A percentile compares a stretch with the other conserved stretches of the same genome.
Evolutionary conservation across 1,284 basidiomycete genomes (phyloP).

Genomic region (Ganoderma lucidum): DNA sequence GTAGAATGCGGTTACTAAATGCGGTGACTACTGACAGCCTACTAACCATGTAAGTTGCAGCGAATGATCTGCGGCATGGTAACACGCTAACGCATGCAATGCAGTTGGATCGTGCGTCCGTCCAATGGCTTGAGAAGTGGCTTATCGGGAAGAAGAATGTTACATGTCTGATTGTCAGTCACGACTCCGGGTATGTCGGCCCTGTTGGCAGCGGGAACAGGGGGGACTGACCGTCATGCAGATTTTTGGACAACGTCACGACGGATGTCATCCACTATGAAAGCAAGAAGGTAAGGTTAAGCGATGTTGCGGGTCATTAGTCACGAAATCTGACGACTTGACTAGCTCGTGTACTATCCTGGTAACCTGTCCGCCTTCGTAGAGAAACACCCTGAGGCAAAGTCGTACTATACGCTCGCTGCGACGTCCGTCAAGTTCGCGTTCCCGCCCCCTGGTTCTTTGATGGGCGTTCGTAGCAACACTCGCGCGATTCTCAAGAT

Average conservation of each 20-base stretch:
- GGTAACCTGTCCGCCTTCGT: conserved; percentile 96
- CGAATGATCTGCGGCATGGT: conserved; percentile 14
- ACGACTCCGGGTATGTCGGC: conserved; percentile 88
- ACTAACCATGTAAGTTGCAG: conserved; percentile 84
- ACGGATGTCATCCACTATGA: conserved; percentile 99
- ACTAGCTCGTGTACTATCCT: conserved; percentile 90
- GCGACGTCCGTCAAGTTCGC: conserved; percentile 96
- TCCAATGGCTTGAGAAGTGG: conserved; percentile 95
- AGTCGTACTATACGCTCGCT: conserved; percentile 96
- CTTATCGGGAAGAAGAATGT: conserved; percentile 82
- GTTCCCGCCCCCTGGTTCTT: conserved; percentile 95
- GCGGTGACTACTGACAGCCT: conserved; percentile 59
- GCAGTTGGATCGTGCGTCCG: conserved; percentile 88
- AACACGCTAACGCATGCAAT: conserved; percentile 29
- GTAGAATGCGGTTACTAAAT: conserved; percentile 14
- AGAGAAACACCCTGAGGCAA: conserved; percentile 91
- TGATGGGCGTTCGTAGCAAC: conserved; percentile 98
- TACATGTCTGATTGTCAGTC: conserved; percentile 96
- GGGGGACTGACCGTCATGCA: conserved; percentile 39
- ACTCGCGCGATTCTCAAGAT: conserved; percentile 98
- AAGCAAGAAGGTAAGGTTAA: conserved; percentile 78
- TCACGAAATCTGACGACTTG: conserved; percentile 6
- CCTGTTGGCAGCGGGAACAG: conserved; percentile 1
- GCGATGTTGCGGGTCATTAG: conserved; percentile 4
- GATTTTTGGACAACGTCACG: conserved; percentile 96